Evolutionary conservation across 768 basidiomycete genomes (phyloP).

Genomic region (Flagelloscypha sp.): DNA sequence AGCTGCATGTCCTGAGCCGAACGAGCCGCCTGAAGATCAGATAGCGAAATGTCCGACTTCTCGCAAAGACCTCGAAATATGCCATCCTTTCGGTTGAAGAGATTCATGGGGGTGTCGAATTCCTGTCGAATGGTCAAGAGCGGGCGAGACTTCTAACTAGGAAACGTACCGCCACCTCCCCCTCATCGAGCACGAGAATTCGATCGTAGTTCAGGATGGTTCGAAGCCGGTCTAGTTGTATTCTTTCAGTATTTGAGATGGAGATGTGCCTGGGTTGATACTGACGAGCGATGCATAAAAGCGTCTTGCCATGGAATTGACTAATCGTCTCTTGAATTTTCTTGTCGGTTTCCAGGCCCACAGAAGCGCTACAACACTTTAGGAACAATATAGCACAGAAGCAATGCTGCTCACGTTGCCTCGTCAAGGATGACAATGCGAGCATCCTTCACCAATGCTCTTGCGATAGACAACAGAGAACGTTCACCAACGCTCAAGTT

Average conservation of each 20-base stretch:
- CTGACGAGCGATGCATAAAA: slow-evolving; percentile 82
- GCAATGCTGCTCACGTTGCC: slow-evolving; percentile 47
- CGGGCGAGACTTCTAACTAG: too few relatives aligned
- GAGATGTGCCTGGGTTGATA: slow-evolving; percentile 20
- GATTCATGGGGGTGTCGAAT: slow-evolving; percentile 47
- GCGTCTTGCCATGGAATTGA: slow-evolving; percentile 77
- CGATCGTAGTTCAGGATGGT: slow-evolving; percentile 87
- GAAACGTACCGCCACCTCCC: slow-evolving; percentile 55
- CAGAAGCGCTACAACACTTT: slow-evolving; percentile 52
- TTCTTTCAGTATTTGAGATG: not conserved
- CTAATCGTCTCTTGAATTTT: slow-evolving; percentile 91
- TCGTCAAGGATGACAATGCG: slow-evolving; percentile 86
- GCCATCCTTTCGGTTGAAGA: slow-evolving; percentile 39
- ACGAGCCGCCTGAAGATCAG: too few relatives aligned
- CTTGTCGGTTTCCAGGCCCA: slow-evolving; percentile 83
- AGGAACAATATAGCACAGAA: too few relatives aligned
- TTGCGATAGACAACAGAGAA: slow-evolving; percentile 77
- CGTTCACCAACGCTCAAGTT: slow-evolving; percentile 78
- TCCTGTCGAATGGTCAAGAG: slow-evolving; percentile 27
- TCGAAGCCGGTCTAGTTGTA: slow-evolving; percentile 42
- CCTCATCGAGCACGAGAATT: slow-evolving; percentile 81
- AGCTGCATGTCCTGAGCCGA: too few relatives aligned
- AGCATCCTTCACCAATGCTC: slow-evolving; percentile 81
- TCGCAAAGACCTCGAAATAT: slow-evolving; percentile 60
- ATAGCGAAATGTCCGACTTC: slow-evolving; percentile 39